Conservation (phyloP, 2,329 filamentous ascomycete species). For the Fusarium sp. region DNA sequence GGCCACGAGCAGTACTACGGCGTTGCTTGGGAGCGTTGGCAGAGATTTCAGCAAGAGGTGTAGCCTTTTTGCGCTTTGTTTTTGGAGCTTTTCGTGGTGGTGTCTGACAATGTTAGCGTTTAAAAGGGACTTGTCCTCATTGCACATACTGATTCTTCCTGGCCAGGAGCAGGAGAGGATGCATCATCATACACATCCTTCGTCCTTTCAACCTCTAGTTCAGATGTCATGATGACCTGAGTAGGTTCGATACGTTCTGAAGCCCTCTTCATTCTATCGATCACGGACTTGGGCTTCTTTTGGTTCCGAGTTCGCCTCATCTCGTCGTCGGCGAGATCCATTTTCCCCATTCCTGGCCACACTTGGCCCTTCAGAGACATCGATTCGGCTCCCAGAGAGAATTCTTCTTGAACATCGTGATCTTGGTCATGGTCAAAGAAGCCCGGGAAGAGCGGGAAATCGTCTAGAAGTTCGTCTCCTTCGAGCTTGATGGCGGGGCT, state of each 20-base stretch:
- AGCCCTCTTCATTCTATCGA: conserved; percentile 72
- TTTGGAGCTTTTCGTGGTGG: conserved; percentile 49
- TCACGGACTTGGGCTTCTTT: conserved; percentile 78
- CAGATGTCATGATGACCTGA: conserved; percentile 72
- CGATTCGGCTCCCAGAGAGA: conserved; percentile 45
- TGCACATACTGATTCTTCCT: conserved; percentile 58
- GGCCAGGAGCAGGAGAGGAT: conserved; percentile 60
- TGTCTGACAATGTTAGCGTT: conserved; percentile 31
- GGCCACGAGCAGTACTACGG: conserved; percentile 36
- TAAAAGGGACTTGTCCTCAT: background rate
- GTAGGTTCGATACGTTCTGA: conserved; percentile 72
- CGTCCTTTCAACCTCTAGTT: conserved; percentile 62
- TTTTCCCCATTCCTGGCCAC: conserved; percentile 84
- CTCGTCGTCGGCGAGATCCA: conserved; percentile 80
- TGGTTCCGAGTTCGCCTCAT: conserved; percentile 82
- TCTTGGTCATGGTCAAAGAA: conserved; percentile 48
- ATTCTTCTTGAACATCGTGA: conserved; percentile 46
- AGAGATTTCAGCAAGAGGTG: conserved; percentile 51
- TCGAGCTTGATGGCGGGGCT: conserved; percentile 46
- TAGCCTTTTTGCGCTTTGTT: conserved; percentile 48
- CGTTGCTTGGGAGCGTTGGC: conserved; percentile 50
- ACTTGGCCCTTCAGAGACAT: conserved; percentile 74
- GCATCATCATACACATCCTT: conserved; percentile 71
- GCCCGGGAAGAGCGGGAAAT: conserved; percentile 47
- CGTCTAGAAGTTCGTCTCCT: conserved; percentile 40